Percentiles rank a stretch among this genome's conserved stretches.
Conservation (phyloP, 129 eudicot species). For the Apium graveolens region DNA sequence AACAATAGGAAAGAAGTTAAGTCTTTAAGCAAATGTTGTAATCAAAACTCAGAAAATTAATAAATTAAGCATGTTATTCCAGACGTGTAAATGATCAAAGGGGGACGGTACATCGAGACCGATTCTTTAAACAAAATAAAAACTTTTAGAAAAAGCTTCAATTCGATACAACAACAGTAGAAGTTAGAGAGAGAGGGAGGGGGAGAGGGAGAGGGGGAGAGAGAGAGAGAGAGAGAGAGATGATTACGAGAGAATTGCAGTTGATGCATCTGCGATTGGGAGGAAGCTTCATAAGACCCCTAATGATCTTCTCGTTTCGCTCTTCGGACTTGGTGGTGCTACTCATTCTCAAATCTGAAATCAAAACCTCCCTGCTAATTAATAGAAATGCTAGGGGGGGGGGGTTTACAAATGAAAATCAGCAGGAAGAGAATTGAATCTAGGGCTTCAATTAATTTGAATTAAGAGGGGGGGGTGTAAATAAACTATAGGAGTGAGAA, state of each 20-base stretch:
- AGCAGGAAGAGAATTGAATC: not conserved
- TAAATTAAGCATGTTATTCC: not conserved
- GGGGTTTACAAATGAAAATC: no score
- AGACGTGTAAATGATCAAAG: not conserved
- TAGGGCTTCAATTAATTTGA: not conserved
- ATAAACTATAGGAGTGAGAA: not conserved
- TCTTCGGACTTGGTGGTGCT: constrained; percentile 73
- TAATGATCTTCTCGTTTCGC: constrained; percentile 75
- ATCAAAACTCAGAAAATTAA: not conserved
- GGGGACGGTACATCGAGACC: not conserved
- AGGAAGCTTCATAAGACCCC: constrained; percentile 91
- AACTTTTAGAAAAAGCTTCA: not conserved
- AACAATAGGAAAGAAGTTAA: not conserved
- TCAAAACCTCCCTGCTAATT: no score
- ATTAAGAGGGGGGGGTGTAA: not conserved
- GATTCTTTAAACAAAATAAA: not conserved
- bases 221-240: not conserved
- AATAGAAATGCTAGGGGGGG: no score
- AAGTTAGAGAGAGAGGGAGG: not conserved
- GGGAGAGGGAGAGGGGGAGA: not conserved
- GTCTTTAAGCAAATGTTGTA: not conserved
- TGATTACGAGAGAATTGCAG: constrained; percentile 75
- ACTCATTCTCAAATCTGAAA: constrained; percentile 32
- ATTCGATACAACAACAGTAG: not conserved
- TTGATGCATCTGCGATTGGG: constrained; percentile 94